Base-by-base conservation (phyloP, 371 early-diverging fungal genomes). In the Syncephalastrum racemosum region DNA sequence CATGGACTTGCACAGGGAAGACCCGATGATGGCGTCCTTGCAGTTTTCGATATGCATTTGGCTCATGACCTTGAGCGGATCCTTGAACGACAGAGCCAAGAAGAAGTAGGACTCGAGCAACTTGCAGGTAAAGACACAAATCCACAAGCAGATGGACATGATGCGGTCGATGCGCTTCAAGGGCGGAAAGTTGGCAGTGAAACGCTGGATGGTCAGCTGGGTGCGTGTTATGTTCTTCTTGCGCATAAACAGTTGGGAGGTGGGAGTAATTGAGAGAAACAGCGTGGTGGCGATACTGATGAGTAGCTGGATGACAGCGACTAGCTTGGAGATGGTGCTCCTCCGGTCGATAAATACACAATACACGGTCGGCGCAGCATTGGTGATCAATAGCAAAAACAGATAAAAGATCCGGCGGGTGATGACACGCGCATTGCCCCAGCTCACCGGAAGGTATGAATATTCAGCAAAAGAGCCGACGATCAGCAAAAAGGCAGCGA, bases 101-200 rank as follows among this genome's bases (percentile, higher is more conserved):
- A 90, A 93, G 68, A 91, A 89, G 80, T 93, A 93, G 2, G 89
- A 87, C 67, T 90, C 92, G 52, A 91, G 63, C 40, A 90, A 71
- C 67, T 95, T 95, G 79, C 88, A 87, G 1, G 79, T 56, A 62
- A 92, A 90, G 1, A 94, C 87, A 41, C 82, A 75, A 1, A 75
- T 59, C 95, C 95, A 94, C 44, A 95, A 68, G 40, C 74, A 71
- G 19, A 93, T 66, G 15, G 93, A 93, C 59, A 91, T 80, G 14
- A 85, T 77, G n/a, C 91, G 85, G 48, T 92, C 91, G 1, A 82
- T 84, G 12, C 71, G 66, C 60, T 82, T 87, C 16, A 92, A 77
- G 4, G 82, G 81, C 3, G 93, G 89, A 67, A 90, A 92, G 60
- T 86, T 91, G 25, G 89, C 87, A 0, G 93, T 90, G 57, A 93